These are phyloP conservation scores for Boletus bicolor DNA, from an alignment of 768 basidiomycete genomes.

Conservation along the genomic window DNA sequence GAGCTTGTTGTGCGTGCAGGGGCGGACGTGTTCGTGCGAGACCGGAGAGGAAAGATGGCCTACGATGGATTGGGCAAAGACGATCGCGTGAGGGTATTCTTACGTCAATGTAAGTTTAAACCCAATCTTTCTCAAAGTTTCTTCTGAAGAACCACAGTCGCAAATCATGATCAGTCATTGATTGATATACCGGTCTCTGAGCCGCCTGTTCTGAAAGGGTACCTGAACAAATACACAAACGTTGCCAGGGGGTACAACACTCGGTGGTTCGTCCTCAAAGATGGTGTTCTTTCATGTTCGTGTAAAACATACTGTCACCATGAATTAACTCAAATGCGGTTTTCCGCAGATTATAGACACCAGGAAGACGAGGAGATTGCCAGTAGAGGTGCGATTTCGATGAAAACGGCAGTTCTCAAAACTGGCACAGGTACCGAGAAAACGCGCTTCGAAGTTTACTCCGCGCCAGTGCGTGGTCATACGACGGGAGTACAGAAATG, in stretches of 20 bases:
- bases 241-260: constrained; percentile 87
- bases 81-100: constrained; percentile 76
- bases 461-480: constrained; percentile 48
- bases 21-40: constrained; percentile 84
- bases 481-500: constrained; percentile 58
- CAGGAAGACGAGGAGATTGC: constrained; percentile 88
- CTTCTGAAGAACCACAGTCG: constrained; percentile 43
- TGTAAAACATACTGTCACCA: constrained; percentile 8
- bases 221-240: constrained; percentile 90
- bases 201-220: constrained; percentile 67
- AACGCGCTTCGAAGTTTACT: constrained; percentile 80
- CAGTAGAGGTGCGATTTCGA: constrained; percentile 82
- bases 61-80: constrained; percentile 72
- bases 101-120: constrained; percentile 69
- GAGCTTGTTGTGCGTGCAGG: constrained; percentile 84
- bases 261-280: constrained; percentile 88
- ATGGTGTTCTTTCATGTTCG: constrained; percentile 82
- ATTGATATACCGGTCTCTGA: constrained; percentile 49
- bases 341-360: constrained; percentile 64
- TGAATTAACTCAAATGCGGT: not conserved
- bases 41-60: constrained; percentile 67
- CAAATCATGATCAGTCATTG: constrained; percentile 75
- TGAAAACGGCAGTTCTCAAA: constrained; percentile 73
- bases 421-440: constrained; percentile 49
- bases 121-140: not conserved